Evolutionary conservation across 2,329 filamentous ascomycete genomes (phyloP).

Genomic region (Harringtonia aguacate): DNA sequence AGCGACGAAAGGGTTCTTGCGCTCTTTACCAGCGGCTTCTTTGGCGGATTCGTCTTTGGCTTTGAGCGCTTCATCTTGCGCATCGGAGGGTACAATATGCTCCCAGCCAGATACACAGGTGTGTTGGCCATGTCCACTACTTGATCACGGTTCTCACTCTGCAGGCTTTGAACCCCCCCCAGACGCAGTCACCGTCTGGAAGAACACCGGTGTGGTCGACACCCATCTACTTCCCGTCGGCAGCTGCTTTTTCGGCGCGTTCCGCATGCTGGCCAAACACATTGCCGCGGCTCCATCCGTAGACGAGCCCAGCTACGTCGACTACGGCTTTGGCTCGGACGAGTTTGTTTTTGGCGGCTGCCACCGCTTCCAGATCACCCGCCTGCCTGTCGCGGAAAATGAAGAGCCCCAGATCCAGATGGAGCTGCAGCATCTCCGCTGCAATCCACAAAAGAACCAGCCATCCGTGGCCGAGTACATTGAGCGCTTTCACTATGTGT

Average conservation of each 20-base stretch:
- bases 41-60: conserved; percentile 4
- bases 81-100: conserved; percentile 2
- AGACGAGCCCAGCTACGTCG: conserved; percentile 2
- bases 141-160: neutral
- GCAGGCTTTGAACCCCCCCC: conserved; percentile 1
- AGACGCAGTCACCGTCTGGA: conserved; percentile 2
- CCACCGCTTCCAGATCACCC: conserved; percentile 4
- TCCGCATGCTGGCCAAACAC: conserved; percentile 2
- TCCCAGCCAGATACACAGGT: conserved; percentile 4
- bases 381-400: neutral
- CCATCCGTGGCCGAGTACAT: neutral
- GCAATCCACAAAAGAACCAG: conserved; percentile 4
- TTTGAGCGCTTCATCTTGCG: conserved; percentile 3
- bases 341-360: conserved; percentile 4
- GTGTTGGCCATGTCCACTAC: neutral
- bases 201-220: neutral
- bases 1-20: conserved; percentile 1
- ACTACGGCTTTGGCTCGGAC: conserved; percentile 5
- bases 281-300: neutral
- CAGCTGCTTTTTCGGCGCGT: conserved; percentile 4
- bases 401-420: conserved; percentile 2
- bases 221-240: conserved; percentile 4
- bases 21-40: conserved; percentile 3
- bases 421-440: conserved; percentile 4
- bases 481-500: conserved; percentile 2